Percentiles rank a stretch among this genome's conserved stretches.
phyloP scores from a whole-genome alignment of 2,329 filamentous ascomycete genomes.

The Talaromyces rugulosus region DNA sequence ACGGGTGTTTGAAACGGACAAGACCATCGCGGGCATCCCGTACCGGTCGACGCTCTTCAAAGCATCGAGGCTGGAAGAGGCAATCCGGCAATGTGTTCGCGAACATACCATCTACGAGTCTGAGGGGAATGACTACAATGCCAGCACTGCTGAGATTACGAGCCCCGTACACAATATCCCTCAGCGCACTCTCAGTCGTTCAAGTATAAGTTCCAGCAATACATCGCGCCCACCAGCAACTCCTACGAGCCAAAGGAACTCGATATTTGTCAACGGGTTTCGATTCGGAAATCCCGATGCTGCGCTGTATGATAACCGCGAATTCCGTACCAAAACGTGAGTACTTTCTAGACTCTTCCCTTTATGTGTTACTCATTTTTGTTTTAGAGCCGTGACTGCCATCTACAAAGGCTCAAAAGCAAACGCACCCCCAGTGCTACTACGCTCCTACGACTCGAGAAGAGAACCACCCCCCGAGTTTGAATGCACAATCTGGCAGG shows the following conservation, averaged over 20 bases:
- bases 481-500: conserved; percentile 95
- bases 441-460: conserved; percentile 93
- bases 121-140: conserved; percentile 71
- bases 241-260: conserved; percentile 52
- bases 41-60: conserved; percentile 95
- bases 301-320: conserved; percentile 78
- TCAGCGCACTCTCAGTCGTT: conserved; percentile 69
- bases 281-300: conserved; percentile 80
- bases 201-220: conserved; percentile 78
- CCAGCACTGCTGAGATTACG: conserved; percentile 44
- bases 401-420: conserved; percentile 78
- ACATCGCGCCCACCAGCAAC: conserved; percentile 56
- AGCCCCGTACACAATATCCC: conserved; percentile 43
- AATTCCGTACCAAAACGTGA: conserved; percentile 86
- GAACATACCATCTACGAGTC: conserved; percentile 75
- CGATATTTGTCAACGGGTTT: conserved; percentile 38
- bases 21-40: conserved; percentile 92
- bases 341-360: conserved; percentile 30
- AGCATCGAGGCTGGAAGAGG: conserved; percentile 89
- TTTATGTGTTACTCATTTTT: conserved; percentile 3
- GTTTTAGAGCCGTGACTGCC: conserved; percentile 74
- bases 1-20: conserved; percentile 95
- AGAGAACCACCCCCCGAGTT: conserved; percentile 87
- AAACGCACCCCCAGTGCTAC: conserved; percentile 63
- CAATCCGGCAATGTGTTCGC: conserved; percentile 81